Evolutionary conservation across 2,329 filamentous ascomycete genomes (phyloP), one percentile per base, ranked within the genome.

Genomic region (Stemphylium vesicarium): DNA sequence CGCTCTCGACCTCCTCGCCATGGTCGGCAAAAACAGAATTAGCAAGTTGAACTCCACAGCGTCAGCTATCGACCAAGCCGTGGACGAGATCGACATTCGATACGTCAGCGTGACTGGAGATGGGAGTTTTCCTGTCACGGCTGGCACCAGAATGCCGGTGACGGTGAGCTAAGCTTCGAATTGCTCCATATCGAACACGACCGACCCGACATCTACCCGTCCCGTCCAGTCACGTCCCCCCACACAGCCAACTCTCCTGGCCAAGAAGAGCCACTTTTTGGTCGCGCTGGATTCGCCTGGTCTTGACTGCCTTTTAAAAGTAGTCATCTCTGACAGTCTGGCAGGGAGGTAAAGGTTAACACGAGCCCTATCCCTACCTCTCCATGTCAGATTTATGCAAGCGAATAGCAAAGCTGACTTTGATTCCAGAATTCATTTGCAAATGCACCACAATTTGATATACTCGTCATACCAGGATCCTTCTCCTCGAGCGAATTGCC

Each of bases 291-390:
- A 70, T 70, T 71, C 66, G 62, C 63, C 65, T 62, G 63, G 64
- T 66, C 62, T 67, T 68, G 67, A 50, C 61, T 68, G 38, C 52
- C 41, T 56, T 37, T 18, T 11, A 36, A 41, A 52, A 53, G 45
- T 60, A 63, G 65, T 62, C 63, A 68, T 69, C 62, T 69, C 63
- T 70, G 66, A 54, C 56, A 70, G 53, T 70, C 70, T 74, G 66
- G 70, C 71, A 65, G 62, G 68, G 70, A 74, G 69, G 63, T 58
- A 73, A 73, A 74, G 70, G 71, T 73, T 64, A 71, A 69, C 60
- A 67, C 60, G 57, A 53, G 37, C 66, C 69, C 37, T 36, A 35
- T 48, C 49, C 32, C 49, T 26, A 50, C 33, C 31, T 31, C 12
- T 10, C 18, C 24, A 4, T 35, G 16, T 16, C 33, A 8, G 10